phyloP scores from a whole-genome alignment of 2,329 filamentous ascomycete species.

The Biscogniauxia marginata region DNA sequence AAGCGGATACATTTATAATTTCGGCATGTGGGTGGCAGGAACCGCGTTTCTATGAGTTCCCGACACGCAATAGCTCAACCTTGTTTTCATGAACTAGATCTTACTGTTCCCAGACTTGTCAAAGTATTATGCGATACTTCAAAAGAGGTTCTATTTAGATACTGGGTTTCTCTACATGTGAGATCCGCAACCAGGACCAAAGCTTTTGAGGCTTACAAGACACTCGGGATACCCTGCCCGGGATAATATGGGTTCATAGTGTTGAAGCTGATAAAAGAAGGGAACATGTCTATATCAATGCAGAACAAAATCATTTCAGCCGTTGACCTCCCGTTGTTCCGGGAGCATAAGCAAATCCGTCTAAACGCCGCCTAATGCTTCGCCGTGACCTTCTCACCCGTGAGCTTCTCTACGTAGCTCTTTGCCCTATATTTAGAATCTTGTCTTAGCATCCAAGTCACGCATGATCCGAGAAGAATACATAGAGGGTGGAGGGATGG shows the following conservation, averaged over 20 bases:
- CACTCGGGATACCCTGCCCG: too few species aligned
- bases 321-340: constrained; percentile 13
- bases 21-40: too few species aligned
- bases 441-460: constrained; percentile 24
- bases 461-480: background rate
- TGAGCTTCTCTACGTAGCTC: constrained; percentile 65
- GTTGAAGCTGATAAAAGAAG: background rate
- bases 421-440: constrained; percentile 52
- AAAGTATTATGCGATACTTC: background rate
- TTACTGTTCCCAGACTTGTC: too few species aligned
- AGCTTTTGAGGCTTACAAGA: background rate
- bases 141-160: background rate
- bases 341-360: constrained; percentile 22
- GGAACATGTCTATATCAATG: constrained; percentile 4
- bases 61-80: too few species aligned
- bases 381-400: constrained; percentile 61
- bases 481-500: background rate
- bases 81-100: too few species aligned
- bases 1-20: too few species aligned
- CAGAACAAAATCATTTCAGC: background rate
- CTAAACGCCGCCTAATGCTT: constrained; percentile 59
- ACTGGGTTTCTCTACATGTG: background rate
- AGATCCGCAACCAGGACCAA: background rate
- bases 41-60: too few species aligned
- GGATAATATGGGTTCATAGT: too few species aligned